Conservation (phyloP, 2,329 filamentous ascomycete genomes). For the Xylariaceae sp. region DNA sequence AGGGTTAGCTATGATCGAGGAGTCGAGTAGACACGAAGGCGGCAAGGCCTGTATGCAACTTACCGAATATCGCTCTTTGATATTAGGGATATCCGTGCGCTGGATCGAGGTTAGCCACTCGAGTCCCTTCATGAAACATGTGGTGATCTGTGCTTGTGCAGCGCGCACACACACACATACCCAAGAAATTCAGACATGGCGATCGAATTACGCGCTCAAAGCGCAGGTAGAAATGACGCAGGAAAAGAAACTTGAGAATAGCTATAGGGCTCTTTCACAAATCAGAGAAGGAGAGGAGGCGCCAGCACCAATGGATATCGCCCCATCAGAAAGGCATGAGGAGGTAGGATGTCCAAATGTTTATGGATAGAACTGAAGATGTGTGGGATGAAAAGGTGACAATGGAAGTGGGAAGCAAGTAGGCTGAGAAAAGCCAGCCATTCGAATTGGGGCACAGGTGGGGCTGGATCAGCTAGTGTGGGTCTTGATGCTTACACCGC, state of each 20-base stretch:
- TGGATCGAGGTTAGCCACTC: constrained; percentile 34
- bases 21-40: too few relatives aligned
- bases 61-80: constrained; percentile 97
- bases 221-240: constrained; percentile 19
- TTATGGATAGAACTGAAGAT: constrained; percentile 3
- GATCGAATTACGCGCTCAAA: constrained; percentile 20
- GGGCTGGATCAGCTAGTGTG: constrained; percentile 1
- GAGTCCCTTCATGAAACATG: too few relatives aligned
- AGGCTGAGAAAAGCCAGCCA: constrained; percentile 24
- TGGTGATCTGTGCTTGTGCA: background rate
- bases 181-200: constrained; percentile 57
- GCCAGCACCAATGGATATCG: constrained; percentile 13
- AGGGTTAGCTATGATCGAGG: constrained; percentile 4
- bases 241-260: constrained; percentile 8
- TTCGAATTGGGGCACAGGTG: constrained; percentile 17
- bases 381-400: constrained; percentile 17
- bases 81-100: constrained; percentile 91
- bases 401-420: constrained; percentile 15
- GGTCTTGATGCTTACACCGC: constrained; percentile 9
- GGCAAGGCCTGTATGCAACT: too few relatives aligned
- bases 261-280: background rate
- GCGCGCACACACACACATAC: constrained; percentile 32
- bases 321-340: constrained; percentile 7
- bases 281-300: constrained; percentile 6
- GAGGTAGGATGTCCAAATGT: background rate